Conservation (phyloP, 2,329 filamentous ascomycete species). For the Fonsecaea monophora region DNA sequence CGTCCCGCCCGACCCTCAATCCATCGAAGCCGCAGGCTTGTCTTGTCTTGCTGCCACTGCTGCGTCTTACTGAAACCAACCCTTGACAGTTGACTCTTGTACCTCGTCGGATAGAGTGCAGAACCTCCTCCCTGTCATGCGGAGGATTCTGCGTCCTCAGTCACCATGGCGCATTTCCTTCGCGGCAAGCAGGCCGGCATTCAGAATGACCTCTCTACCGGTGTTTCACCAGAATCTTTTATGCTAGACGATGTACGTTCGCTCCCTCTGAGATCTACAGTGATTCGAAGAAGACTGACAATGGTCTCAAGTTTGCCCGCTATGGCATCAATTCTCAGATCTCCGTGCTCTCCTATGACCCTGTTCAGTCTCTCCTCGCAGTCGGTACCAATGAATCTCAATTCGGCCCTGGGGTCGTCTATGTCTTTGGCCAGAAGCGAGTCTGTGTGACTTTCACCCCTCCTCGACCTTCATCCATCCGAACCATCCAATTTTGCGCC, state of each 20-base stretch:
- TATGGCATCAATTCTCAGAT: conserved; percentile 80
- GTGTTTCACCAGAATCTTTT: conserved; percentile 78
- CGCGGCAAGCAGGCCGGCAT: conserved; percentile 93
- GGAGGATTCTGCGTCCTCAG: background rate
- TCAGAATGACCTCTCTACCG: conserved; percentile 85
- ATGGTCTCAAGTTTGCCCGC: conserved; percentile 63
- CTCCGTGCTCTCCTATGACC: conserved; percentile 87
- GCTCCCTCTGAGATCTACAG: conserved; percentile 33
- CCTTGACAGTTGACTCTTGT: background rate
- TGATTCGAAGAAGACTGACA: conserved; percentile 27
- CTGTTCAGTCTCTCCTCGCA: conserved; percentile 89
- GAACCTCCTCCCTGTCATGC: conserved; percentile 21
- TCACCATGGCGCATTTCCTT: conserved; percentile 80
- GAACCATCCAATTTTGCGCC: conserved; percentile 80
- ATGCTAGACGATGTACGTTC: conserved; percentile 75
- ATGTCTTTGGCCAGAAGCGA: conserved; percentile 82
- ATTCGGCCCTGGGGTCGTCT: conserved; percentile 85
- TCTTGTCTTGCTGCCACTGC: background rate
- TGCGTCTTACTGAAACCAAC: background rate
- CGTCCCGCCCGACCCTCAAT: background rate
- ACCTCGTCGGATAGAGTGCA: background rate
- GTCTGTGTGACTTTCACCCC: conserved; percentile 78
- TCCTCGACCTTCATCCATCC: conserved; percentile 74
- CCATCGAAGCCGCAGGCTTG: background rate
- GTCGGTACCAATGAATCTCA: conserved; percentile 87